A percentile compares a stretch with the other conserved stretches of the same genome.
Conservation (phyloP, 305 asterid genomes). For the Lippia alba region DNA sequence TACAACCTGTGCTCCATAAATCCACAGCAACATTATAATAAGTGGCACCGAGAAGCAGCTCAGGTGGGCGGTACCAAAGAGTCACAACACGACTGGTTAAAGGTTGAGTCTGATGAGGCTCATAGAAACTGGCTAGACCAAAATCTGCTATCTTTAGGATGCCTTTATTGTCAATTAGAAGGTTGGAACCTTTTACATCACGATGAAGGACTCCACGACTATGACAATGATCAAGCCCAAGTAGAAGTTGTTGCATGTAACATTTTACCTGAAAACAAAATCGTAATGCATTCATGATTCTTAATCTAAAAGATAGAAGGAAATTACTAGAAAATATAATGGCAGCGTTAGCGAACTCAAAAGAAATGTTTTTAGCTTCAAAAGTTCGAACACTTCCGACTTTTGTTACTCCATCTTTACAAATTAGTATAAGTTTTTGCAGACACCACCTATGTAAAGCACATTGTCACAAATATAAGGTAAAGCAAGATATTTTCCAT, state of each 20-base stretch:
- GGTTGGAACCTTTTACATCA: conserved; percentile 94
- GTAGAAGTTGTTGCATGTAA: conserved; percentile 83
- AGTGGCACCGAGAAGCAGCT: conserved; percentile 93
- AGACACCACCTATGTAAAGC: too few species aligned
- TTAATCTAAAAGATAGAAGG: conserved; percentile 5
- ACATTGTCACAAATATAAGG: neutral
- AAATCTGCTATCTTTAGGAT: conserved; percentile 88
- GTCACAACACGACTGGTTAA: conserved; percentile 95
- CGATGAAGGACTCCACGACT: conserved; percentile 85
- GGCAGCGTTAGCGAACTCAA: too few species aligned
- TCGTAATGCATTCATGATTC: conserved; percentile 23
- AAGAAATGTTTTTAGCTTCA: too few species aligned
- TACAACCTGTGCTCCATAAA: conserved; percentile 95
- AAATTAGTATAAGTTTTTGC: too few species aligned
- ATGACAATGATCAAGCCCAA: conserved; percentile 93
- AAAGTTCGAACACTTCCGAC: too few species aligned
- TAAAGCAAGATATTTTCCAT: neutral
- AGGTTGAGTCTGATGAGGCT: conserved; percentile 75
- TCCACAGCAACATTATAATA: conserved; percentile 85
- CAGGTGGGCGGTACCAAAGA: conserved; percentile 94
- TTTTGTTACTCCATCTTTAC: too few species aligned
- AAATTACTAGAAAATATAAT: neutral
- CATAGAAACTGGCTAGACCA: conserved; percentile 87
- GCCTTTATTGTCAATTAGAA: conserved; percentile 82
- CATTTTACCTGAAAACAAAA: conserved; percentile 75